Evolutionary conservation across 2,329 filamentous ascomycete genomes (phyloP), one percentile per base, ranked within the genome.

Genomic region (Tolypocladium tundrense): DNA sequence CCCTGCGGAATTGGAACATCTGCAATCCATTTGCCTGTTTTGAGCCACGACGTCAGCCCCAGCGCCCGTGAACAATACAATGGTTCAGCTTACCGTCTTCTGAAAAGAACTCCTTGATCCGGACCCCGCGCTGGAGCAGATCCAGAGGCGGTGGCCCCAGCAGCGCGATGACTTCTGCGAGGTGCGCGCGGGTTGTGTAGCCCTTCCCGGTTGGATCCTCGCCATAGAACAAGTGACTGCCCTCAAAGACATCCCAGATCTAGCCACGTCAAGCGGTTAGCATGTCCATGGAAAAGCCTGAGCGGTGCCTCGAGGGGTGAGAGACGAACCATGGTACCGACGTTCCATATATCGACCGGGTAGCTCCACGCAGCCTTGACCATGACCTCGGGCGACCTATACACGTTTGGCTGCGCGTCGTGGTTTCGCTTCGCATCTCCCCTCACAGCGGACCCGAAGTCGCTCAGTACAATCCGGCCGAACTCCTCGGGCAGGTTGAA

Each of bases 311-410:
- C 35, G 35, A 14, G 35, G 35, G 11, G 1, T 37, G 35, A 37
- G 35, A 37, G 35, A 37, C 59, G 54, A 69, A 79, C 77, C 78
- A 81, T 73, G 57, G 74, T 77, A 10, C 77, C 78, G 4, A 72
- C 70, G 58, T 78, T 80, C 79, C 79, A 83, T 56, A 83, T 76
- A 65, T 83, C 79, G 16, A 78, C 68, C 21, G 71, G 68, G 55
- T 75, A 77, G 0, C 68, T 67, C 79, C 78, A 82, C 1, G 73
- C 71, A 3, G 63, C 68, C 63, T 70, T 62, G 0, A 82, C 58
- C 6, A 81, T 78, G 10, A 81, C 77, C 59, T 83, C 75, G 0
- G 74, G 74, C 1, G 72, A 67, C 52, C 76, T 63, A 62, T 78
- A 78, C 10, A 73, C 60, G 16, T 70, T 61, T 0, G 76, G 76